These are phyloP conservation scores for Poa annua DNA, from an alignment of 176 grass and related monocot species.

Conservation along the genomic window DNA sequence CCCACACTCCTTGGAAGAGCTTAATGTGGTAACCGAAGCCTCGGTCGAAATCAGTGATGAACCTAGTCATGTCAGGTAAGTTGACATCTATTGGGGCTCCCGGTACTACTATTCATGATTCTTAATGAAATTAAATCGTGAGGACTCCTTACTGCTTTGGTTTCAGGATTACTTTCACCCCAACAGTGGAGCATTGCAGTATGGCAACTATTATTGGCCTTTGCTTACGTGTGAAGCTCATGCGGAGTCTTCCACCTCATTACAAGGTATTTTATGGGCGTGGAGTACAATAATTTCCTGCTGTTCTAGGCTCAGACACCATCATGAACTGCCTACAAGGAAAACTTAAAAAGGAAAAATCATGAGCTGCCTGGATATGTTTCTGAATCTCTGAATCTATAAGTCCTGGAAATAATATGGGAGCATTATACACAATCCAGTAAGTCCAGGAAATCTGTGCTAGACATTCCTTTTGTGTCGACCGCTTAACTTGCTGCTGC, in stretches of 20 bases:
- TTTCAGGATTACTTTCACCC: constrained; percentile 89
- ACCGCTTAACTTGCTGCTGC: constrained; percentile 4
- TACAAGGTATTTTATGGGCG: constrained; percentile 66
- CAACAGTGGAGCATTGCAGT: constrained; percentile 95
- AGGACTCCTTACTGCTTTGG: constrained; percentile 16
- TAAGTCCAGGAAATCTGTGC: neutral
- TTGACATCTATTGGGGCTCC: neutral
- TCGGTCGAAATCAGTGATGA: constrained; percentile 70
- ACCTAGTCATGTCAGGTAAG: constrained; percentile 73
- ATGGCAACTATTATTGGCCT: constrained; percentile 95
- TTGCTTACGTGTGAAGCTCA: constrained; percentile 85
- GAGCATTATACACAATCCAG: neutral
- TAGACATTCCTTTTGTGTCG: neutral
- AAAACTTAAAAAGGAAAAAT: neutral
- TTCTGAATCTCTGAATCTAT: neutral
- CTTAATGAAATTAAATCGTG: neutral
- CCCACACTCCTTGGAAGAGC: constrained; percentile 90
- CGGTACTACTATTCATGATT: neutral
- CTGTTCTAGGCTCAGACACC: neutral
- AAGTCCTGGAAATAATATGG: neutral
- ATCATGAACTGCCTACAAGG: neutral
- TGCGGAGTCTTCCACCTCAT: constrained; percentile 81
- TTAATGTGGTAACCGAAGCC: constrained; percentile 90
- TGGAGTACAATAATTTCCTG: neutral
- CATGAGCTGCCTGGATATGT: neutral